Base-by-base conservation (phyloP, 495 filamentous ascomycete genomes). In the Xylaria longipes region DNA sequence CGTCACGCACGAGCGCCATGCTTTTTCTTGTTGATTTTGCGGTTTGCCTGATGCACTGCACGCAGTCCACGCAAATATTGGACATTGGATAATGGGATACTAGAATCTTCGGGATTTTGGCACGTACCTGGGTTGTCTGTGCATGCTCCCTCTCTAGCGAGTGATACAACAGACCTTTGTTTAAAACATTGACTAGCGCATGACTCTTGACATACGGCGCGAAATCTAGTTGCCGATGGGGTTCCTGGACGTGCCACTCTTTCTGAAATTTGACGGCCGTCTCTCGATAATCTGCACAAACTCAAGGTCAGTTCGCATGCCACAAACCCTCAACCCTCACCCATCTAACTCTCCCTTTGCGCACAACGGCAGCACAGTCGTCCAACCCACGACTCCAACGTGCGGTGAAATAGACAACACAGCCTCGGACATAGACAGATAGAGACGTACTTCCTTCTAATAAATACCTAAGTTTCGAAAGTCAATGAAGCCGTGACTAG, bases 251-350 rank as follows among this genome's bases (percentile, higher is more conserved):
- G 76, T 87, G 80, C 93, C 93, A 95, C 81, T 92, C 91, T 81
- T 92, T 92, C 82, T 94, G 92, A 72, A 95, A 86, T 81, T 89
- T 91, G 74, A 91, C 89, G 61, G 93, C 93, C 68, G 93, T 91
- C 74, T 94, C 91, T 76, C 89, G 84, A 80, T 88, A 89, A 82
- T 87, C 88, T 89, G 79, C 73, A 82, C 58, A 68, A 62, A 35
- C 60, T 78, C 77, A 72, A 74, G 74, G 74, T 79, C 71, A 77
- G 76, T 77, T 74, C 66, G 71, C 75, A 71, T 45, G 52, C 54
- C 64, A 80, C 74, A 72, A 71, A 66, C 25, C 41, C 52, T 68
- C 61, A 71, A 66, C 25, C 41, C 52, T 68, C 61, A 62, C 56
- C 29, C 61, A 48, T 50, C 22, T 7, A 29, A 12, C 35, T 43